Evolutionary conservation across 495 filamentous ascomycete species (phyloP).

Genomic region (Rhizodiscina lignyota): DNA sequence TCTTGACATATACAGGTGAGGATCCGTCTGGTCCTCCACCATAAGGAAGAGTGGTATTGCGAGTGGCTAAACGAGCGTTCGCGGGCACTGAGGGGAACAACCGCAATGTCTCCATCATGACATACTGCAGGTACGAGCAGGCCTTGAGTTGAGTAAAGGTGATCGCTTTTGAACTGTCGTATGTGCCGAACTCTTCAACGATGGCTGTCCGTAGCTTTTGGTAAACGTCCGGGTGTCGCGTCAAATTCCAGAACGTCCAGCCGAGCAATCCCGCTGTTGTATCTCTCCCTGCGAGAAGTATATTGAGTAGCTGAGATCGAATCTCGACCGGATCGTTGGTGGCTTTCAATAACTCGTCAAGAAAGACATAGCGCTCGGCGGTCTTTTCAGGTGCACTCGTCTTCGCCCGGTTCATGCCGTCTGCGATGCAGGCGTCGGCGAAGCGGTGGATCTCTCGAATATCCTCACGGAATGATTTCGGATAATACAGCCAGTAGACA

Average conservation of each 20-base stretch:
- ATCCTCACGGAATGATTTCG: conserved; percentile 37
- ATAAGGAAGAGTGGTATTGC: conserved; percentile 31
- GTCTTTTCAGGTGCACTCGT: conserved; percentile 48
- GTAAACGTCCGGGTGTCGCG: conserved; percentile 4
- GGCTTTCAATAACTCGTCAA: conserved; percentile 60
- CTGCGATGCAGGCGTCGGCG: conserved; percentile 61
- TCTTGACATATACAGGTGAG: conserved; percentile 28
- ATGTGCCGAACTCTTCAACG: conserved; percentile 8
- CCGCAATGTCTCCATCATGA: conserved; percentile 18
- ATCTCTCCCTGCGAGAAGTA: conserved; percentile 44
- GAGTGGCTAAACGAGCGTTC: conserved; percentile 22
- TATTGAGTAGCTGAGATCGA: conserved; percentile 62
- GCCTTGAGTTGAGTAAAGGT: conserved; percentile 11
- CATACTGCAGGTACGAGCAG: conserved; percentile 14
- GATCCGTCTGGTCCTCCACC: conserved; percentile 35
- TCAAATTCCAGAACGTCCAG: conserved; percentile 9
- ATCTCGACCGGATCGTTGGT: conserved; percentile 57
- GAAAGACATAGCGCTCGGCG: conserved; percentile 47
- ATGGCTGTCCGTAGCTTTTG: conserved; percentile 5
- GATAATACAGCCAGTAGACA: conserved; percentile 29
- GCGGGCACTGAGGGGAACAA: conserved; percentile 25
- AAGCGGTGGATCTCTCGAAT: conserved; percentile 32
- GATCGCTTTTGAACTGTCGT: conserved; percentile 6
- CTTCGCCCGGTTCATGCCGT: conserved; percentile 47
- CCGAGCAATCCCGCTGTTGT: conserved; percentile 20